Evolutionary conservation across 2,329 filamentous ascomycete genomes (phyloP), one percentile per base, ranked within the genome.

Genomic region (Aspergillus pseudoviridinutans): DNA sequence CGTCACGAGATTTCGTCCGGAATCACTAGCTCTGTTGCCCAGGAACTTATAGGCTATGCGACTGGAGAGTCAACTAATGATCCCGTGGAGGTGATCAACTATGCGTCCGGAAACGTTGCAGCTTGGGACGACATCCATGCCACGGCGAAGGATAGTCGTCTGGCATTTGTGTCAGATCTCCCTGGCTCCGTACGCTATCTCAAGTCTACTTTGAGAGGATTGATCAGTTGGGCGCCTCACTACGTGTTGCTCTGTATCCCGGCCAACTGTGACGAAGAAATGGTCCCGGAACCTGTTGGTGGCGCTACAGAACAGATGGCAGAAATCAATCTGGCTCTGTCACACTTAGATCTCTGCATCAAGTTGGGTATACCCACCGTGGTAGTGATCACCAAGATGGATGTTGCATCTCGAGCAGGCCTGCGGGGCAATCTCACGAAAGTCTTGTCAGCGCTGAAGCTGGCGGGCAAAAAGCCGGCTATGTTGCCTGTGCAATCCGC

Each of bases 41-140:
- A 97, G 68, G 94, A 97, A 72, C 80, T 99, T 9, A 84, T 99
- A 60, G 94, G 94, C 7, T 99, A 97, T 71, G 81, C 83, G 46
- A 62, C 66, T 6, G 60, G 58, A 38, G 49, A 55, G 3, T 49
- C 63, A 5, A 42, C 63, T 9, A 54, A 60, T 6, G 57, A 58
- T 7, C 72, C 79, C 20, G 78, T 94, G 42, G 80, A 69, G 29
- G 72, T 80, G 52, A 67, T 96, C 67, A 97, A 96, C 71, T 97
- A 95, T 71, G 87, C 90, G 3, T 88, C 89, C 58, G 87, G 87
- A 14, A 91, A 96, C 69, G 87, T 97, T 50, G 90, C 91, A 58
- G 92, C 92, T 0, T 99, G 94, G 94, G 87, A 90, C 54, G 93
- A 97, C 70, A 94, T 97, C 53, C 94, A 99, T 71, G 87, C 90